Evolutionary conservation across 2,329 filamentous ascomycete genomes (phyloP).

Genomic region (Venturia oleaginea): DNA sequence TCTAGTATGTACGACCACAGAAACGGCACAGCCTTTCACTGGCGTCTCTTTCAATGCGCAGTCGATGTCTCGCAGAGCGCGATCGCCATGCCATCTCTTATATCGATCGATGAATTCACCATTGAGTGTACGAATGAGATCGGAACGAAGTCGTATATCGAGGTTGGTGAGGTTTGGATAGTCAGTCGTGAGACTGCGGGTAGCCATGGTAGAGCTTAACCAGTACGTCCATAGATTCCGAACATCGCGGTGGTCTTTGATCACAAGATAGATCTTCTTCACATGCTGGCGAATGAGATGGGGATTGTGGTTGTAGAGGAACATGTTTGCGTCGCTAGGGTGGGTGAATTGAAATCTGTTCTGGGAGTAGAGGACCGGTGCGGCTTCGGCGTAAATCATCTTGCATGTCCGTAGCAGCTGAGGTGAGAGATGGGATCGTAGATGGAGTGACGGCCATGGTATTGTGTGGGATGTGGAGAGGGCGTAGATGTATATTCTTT

Average conservation of each 20-base stretch:
- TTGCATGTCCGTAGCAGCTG: conserved; percentile 23
- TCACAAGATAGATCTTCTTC: conserved; percentile 25
- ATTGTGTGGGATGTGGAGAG: conserved; percentile 23
- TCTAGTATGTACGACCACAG: not conserved
- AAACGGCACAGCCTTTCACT: not conserved
- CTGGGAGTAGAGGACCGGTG: conserved; percentile 25
- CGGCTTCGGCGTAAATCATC: conserved; percentile 26
- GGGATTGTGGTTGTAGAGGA: conserved; percentile 25
- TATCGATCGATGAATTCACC: not conserved
- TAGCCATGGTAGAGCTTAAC: conserved; percentile 23
- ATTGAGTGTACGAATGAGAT: not conserved
- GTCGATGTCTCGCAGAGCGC: conserved; percentile 3
- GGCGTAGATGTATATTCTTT: conserved; percentile 25
- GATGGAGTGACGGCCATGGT: conserved; percentile 16
- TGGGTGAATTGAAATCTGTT: conserved; percentile 32
- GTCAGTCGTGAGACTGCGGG: conserved; percentile 26
- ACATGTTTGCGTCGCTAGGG: conserved; percentile 32
- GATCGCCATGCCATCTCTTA: conserved; percentile 4
- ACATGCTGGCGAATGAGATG: conserved; percentile 22
- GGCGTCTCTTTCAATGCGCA: not conserved
- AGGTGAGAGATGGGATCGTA: conserved; percentile 18
- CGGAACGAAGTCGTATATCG: conserved; percentile 1
- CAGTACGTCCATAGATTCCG: conserved; percentile 28
- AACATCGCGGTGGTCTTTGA: conserved; percentile 29
- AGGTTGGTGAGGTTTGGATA: conserved; percentile 22